A percentile compares a stretch with the other conserved stretches of the same genome.
These are phyloP conservation scores for Stephanocyclus meneghinianus DNA, from an alignment of 352 stramenopile species.

Conservation along the genomic window DNA sequence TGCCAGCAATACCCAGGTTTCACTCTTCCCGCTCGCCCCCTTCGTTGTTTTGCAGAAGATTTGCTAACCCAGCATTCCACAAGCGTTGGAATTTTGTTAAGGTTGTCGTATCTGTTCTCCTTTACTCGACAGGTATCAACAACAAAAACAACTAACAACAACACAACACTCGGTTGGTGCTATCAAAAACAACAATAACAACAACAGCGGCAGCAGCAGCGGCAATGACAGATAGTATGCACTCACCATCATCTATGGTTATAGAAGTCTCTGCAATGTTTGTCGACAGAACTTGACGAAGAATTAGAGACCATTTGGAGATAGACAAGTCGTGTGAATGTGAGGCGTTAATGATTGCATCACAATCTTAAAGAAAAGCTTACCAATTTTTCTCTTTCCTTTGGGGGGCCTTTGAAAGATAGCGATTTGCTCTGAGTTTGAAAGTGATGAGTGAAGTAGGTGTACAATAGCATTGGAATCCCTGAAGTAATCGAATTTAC, in stretches of 20 bases:
- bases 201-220: no score
- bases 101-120: constrained; percentile 79
- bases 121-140: constrained; percentile 81
- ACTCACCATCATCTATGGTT: constrained; percentile 88
- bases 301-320: not conserved
- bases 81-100: constrained; percentile 81
- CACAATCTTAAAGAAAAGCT: not conserved
- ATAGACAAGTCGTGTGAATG: not conserved
- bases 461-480: constrained; percentile 77
- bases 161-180: not conserved
- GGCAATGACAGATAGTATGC: not conserved
- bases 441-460: constrained; percentile 90
- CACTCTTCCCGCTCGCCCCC: constrained; percentile 88
- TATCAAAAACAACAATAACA: not conserved
- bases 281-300: constrained; percentile 86
- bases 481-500: constrained; percentile 50
- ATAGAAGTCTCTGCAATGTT: constrained; percentile 92
- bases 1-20: constrained; percentile 90
- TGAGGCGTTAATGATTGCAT: not conserved
- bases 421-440: constrained; percentile 88
- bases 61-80: constrained; percentile 79
- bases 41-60: constrained; percentile 63
- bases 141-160: constrained; percentile 74
- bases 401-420: constrained; percentile 87
- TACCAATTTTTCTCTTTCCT: constrained; percentile 85